A percentile compares a stretch with the other conserved stretches of the same genome.
phyloP scores from a whole-genome alignment of 2,329 filamentous ascomycete species.

The Botrytis pseudocinerea region DNA sequence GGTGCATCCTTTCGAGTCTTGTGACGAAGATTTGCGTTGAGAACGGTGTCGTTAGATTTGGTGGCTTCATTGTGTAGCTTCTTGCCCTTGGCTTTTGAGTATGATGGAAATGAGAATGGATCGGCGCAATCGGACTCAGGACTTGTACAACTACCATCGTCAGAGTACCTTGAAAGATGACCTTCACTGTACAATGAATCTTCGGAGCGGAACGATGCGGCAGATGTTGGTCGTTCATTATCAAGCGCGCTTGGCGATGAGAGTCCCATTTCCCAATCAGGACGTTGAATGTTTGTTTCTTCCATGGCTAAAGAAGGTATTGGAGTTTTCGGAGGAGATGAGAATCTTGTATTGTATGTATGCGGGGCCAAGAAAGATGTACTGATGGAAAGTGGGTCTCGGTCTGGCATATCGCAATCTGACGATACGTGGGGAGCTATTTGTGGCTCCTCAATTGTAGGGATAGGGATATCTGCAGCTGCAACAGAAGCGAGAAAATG shows the following conservation, averaged over 20 bases:
- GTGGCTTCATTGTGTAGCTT: slow-evolving; percentile 13
- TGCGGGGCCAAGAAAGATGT: slow-evolving; percentile 33
- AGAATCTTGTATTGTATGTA: slow-evolving; percentile 24
- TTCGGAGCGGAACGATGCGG: slow-evolving; percentile 45
- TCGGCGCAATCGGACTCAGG: slow-evolving; percentile 49
- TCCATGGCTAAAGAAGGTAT: slow-evolving; percentile 42
- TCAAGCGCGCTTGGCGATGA: slow-evolving; percentile 31
- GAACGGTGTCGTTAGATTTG: slow-evolving; percentile 5
- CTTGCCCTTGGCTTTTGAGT: slow-evolving; percentile 35
- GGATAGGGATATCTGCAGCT: slow-evolving; percentile 63
- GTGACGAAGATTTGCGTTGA: slow-evolving; percentile 36
- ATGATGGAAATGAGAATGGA: slow-evolving; percentile 38
- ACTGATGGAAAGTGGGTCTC: slow-evolving; percentile 25
- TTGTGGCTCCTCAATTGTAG: slow-evolving; percentile 61
- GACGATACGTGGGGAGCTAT: slow-evolving; percentile 34
- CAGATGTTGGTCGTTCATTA: slow-evolving; percentile 35
- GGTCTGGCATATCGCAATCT: slow-evolving; percentile 37
- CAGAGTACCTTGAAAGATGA: slow-evolving; percentile 56
- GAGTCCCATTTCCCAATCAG: slow-evolving; percentile 38
- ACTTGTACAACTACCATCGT: slow-evolving; percentile 56
- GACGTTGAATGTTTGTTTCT: slow-evolving; percentile 29
- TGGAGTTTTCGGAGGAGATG: slow-evolving; percentile 61
- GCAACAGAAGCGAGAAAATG: slow-evolving; percentile 68
- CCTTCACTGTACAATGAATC: slow-evolving; percentile 59
- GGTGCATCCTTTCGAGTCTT: slow-evolving; percentile 47